A percentile compares a stretch with the other conserved stretches of the same genome.
Conservation (phyloP, 164 flowering plant species). For the Chimonanthus salicifolius region DNA sequence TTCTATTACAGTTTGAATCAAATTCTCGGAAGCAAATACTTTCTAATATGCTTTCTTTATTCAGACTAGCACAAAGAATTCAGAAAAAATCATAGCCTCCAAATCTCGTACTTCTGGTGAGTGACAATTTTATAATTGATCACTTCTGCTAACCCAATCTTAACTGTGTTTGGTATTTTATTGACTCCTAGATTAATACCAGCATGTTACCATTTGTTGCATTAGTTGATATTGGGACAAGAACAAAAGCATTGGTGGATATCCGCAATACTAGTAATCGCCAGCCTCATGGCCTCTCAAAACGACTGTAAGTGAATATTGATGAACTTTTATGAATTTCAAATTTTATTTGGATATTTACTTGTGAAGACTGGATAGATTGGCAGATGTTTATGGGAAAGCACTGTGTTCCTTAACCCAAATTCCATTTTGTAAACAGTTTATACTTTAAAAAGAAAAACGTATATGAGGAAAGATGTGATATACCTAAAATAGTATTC, state of each 20-base stretch:
- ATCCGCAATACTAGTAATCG: constrained; percentile 25
- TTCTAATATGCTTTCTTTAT: constrained; percentile 1
- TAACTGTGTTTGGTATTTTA: background rate
- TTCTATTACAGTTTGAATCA: background rate
- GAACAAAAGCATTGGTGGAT: constrained; percentile 24
- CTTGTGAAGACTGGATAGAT: background rate
- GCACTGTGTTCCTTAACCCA: background rate
- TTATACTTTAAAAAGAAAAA: background rate
- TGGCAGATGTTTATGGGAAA: background rate
- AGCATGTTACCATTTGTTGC: constrained; percentile 4
- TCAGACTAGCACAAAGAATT: background rate
- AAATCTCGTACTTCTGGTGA: constrained; percentile 7
- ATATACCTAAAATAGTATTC: background rate
- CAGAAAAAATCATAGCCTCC: background rate
- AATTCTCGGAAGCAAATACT: background rate
- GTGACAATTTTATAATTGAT: background rate
- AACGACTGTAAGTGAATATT: constrained; percentile 1
- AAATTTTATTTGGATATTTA: background rate
- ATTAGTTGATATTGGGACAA: constrained; percentile 32
- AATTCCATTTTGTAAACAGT: background rate
- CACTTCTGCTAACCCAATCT: background rate
- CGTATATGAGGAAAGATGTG: background rate
- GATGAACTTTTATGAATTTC: background rate
- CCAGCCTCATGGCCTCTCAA: constrained; percentile 28
- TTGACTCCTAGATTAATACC: background rate